Base-by-base conservation (phyloP, 2,329 filamentous ascomycete species). In the Botrytis squamosa region DNA sequence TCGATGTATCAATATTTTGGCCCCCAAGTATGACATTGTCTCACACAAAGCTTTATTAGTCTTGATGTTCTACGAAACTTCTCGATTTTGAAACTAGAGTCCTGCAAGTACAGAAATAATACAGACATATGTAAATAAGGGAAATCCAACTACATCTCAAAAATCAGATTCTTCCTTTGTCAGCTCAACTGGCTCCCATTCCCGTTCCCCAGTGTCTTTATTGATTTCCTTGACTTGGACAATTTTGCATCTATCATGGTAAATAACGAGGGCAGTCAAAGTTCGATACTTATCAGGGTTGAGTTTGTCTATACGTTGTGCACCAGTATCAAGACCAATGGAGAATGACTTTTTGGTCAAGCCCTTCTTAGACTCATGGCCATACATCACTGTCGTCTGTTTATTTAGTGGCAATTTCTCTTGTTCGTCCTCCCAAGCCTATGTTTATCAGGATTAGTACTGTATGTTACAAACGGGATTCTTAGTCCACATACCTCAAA, bases 261-360 rank as follows among this genome's bases (percentile, higher is more conserved):
- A n/a, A 9, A 64, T 64, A 22, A 71, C 3, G 16, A 71, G 57
- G 29, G 42, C 57, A 18, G 22, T 64, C 16, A 64, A 33, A 4
- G 33, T 52, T 7, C 46, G 33, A 25, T 64, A 46, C 25, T 38
- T 52, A 25, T 40, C 16, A 14, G 25, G 42, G 29, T 38, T 25
- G 25, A 29, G n/a, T 46, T 70, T 16, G 14, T 68, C 46, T 46
- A 20, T 22, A n/a, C 69, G 33, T 29, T 71, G 42, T 6, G 49
- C 69, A 38, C 69, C 42, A 29, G 57, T 52, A 29, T 52, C 57
- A 14, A 71, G 25, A 42, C 57, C 42, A 22, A 52, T 46, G n/a
- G 29, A 49, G 42, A 38, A 52, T 9, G 22, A 2, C 10, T 16
- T 46, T 46, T 29, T 38, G 8, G 18, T 46, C 20, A 38, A 64